Evolutionary conservation across 2,329 filamentous ascomycete species (phyloP), one percentile per base, ranked within the genome.

Genomic region (Fusarium circinatum): DNA sequence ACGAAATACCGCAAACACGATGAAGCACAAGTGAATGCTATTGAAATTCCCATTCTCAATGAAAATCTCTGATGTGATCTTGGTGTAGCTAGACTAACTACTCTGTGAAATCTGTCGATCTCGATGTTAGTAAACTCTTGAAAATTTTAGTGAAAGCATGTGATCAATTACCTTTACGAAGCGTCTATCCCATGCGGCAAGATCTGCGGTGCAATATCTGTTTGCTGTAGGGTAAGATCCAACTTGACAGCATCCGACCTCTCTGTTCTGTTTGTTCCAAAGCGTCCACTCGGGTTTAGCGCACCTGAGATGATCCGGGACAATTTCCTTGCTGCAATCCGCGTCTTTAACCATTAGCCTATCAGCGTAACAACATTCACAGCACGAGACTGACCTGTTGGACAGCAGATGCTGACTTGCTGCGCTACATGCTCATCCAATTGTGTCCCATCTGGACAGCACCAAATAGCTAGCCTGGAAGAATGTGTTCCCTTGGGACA

Each of bases 341-440:
- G 26, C 45, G 5, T 51, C 72, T 75, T 14, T 20, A 41, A 7
- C 14, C 28, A 34, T 70, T 14, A 72, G 64, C 38, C 13, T 22
- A 54, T 18, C 5, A 15, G 17, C 8, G 3, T 13, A 8, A 20
- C 24, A 39, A n/a, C 14, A 24, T 41, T 4, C 5, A n/a, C 26
- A 18, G 3, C 13, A n/a, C 49, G n/a, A 17, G 55, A 63, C 62
- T 62, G 42, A 64, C 71, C 38, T 34, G 62, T 62, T 51, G 68
- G 64, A 32, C 73, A 74, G 48, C 73, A 74, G 28, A 72, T 62
- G 38, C 65, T 74, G 34, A 48, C 24, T 51, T 69, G 20, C 2
- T 24, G 26, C 0, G 60, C 48, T 6, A 66, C 64, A 4, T 42
- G 15, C 15, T 66, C 28, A 11, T 75, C 48, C 17, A 75, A 5